Evolutionary conservation across 495 filamentous ascomycete species (phyloP), one percentile per base, ranked within the genome.

Genomic region (Penicillium silybi): DNA sequence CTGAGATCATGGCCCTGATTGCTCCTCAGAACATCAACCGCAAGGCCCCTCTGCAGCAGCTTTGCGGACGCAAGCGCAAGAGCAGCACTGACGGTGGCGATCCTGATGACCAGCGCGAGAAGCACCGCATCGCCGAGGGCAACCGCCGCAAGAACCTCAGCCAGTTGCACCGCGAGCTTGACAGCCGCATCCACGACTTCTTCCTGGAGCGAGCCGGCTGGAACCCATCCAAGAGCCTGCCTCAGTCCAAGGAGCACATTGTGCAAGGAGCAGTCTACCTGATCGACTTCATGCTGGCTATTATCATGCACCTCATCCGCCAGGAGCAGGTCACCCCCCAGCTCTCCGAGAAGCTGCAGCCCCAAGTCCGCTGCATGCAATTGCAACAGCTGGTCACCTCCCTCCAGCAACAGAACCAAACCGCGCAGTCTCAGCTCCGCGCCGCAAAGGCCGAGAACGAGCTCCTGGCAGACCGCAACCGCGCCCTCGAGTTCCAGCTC

Each of bases 181-280:
- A 70, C 48, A 65, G 65, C 49, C 63, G 70, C 6, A 64, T 76
- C 35, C 69, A 72, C 42, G 68, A 75, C 48, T 73, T 65, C 53
- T 76, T 75, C 58, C 63, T 76, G 11, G 69, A 75, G 54, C 64
- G 63, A 10, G 73, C 72, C 20, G 73, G 73, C 22, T 76, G 73
- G 73, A 74, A 76, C 44, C 70, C 65, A 11, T 64, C 67, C 15
- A 76, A 76, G 63, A 75, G 67, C 52, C 61, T 75, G 16, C 65
- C 69, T 1, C 67, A 75, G 32, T 76, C 73, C 23, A 76, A 76
- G 61, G 73, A 76, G 46, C 73, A 76, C 50, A 76, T 76, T 18
- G 69, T 75, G 3, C 70, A 76, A 56, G 73, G 65, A 8, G 70
- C 73, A 9, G 67, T 76, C 44, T 69, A 65, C 48, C 58, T 75